Evolutionary conservation across 2,329 filamentous ascomycete genomes (phyloP).

Genomic region (Aspergillus chevalieri): DNA sequence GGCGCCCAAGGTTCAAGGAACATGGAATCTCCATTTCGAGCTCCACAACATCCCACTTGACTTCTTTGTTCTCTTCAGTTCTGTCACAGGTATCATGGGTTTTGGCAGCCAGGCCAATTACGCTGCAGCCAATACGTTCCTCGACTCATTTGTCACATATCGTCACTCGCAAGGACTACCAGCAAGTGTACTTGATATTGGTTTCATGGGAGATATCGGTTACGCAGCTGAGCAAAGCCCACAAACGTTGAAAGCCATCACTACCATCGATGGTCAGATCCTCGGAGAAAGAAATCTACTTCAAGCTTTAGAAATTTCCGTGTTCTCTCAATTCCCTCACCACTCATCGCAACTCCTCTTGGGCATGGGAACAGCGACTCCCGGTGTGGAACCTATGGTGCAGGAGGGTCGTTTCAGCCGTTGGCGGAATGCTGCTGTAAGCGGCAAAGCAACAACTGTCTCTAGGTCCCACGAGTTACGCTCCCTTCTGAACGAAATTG

Average conservation of each 20-base stretch:
- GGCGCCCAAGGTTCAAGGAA: constrained; percentile 25
- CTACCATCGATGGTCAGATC: constrained; percentile 9
- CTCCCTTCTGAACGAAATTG: constrained; percentile 3
- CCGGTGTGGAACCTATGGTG: neutral
- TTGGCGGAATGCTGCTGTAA: constrained; percentile 2
- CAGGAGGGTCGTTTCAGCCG: constrained; percentile 7
- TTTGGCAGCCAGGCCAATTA: constrained; percentile 28
- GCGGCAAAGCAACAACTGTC: neutral
- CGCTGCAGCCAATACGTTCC: constrained; percentile 31
- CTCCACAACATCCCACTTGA: constrained; percentile 22
- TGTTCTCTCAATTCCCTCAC: neutral
- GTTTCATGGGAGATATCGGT: constrained; percentile 10
- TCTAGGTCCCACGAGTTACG: constrained; percentile 1
- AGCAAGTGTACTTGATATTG: constrained; percentile 11
- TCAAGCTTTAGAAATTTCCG: constrained; percentile 2
- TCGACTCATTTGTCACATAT: constrained; percentile 21
- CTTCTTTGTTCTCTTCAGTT: constrained; percentile 39
- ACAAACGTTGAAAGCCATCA: constrained; percentile 11
- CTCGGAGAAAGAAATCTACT: constrained; percentile 5
- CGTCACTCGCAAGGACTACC: constrained; percentile 11
- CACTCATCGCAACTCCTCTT: constrained; percentile 1
- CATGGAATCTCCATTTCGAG: constrained; percentile 24
- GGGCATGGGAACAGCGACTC: constrained; percentile 2
- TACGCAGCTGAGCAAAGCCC: constrained; percentile 4
- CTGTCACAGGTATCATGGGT: constrained; percentile 26